Conservation (phyloP, 2,329 filamentous ascomycete species). For the Phaeosphaeriaceae sp. region DNA sequence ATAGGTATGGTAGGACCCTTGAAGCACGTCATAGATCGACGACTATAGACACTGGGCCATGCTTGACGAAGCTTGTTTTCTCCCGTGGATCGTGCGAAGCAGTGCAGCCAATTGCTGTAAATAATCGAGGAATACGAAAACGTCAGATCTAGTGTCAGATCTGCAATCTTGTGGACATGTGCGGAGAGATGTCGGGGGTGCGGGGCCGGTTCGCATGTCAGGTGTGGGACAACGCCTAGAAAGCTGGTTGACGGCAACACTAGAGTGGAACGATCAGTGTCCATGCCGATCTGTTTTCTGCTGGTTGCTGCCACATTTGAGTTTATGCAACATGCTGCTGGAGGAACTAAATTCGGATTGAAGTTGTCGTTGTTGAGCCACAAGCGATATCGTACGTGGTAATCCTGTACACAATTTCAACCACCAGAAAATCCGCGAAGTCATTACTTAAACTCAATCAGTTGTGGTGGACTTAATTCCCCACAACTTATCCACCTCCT, state of each 20-base stretch:
- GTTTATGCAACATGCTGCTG: neutral
- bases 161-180: neutral
- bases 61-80: slow-evolving; percentile 1
- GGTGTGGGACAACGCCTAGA: neutral
- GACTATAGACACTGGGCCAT: neutral
- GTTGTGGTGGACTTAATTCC: too few species aligned
- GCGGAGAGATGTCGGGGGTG: neutral
- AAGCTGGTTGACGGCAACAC: neutral
- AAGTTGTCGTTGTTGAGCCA: neutral
- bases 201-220: slow-evolving; percentile 1
- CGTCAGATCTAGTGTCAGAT: neutral
- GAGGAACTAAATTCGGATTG: neutral
- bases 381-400: too few species aligned
- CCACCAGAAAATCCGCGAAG: too few species aligned
- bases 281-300: neutral
- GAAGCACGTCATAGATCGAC: neutral
- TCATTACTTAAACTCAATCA: too few species aligned
- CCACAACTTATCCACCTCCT: too few species aligned
- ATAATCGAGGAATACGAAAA: neutral
- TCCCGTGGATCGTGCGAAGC: neutral
- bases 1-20: neutral
- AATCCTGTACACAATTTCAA: too few species aligned
- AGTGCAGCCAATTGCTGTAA: neutral
- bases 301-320: neutral
- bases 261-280: neutral